Conservation (phyloP, 1,284 basidiomycete genomes). For the Ganoderma lucidum region DNA sequence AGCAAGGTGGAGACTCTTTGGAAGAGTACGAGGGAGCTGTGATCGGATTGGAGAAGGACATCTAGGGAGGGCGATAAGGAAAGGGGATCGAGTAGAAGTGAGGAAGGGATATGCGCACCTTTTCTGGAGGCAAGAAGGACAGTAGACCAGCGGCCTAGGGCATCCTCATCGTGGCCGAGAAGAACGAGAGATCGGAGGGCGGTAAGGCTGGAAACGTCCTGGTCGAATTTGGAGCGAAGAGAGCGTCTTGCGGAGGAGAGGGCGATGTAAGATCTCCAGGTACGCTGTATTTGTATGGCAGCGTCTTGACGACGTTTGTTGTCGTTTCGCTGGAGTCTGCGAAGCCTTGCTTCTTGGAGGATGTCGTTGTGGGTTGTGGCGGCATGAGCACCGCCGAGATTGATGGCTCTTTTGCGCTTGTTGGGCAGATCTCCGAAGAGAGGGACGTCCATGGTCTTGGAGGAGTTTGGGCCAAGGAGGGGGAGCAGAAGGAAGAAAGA, state of each 20-base stretch:
- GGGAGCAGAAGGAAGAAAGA: background rate
- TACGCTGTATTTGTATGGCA: constrained; percentile 70
- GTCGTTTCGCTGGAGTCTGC: constrained; percentile 64
- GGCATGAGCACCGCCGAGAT: constrained; percentile 73
- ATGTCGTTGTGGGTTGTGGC: constrained; percentile 62
- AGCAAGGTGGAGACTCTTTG: constrained; percentile 56
- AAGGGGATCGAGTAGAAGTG: background rate
- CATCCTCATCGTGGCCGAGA: constrained; percentile 61
- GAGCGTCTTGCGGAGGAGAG: constrained; percentile 49
- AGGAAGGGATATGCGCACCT: constrained; percentile 41
- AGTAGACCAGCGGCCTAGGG: constrained; percentile 61
- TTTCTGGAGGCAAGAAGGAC: constrained; percentile 48
- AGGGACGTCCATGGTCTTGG: constrained; percentile 34
- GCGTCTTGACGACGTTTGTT: constrained; percentile 62
- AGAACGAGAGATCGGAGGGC: constrained; percentile 69
- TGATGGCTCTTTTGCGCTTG: constrained; percentile 68
- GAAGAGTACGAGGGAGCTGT: constrained; percentile 67
- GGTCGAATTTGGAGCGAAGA: constrained; percentile 55
- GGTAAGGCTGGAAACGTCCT: constrained; percentile 57
- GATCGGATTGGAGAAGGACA: constrained; percentile 50
- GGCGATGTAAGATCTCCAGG: constrained; percentile 64
- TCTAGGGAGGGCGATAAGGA: constrained; percentile 41
- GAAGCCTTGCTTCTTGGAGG: constrained; percentile 65
- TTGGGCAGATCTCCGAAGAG: constrained; percentile 55
- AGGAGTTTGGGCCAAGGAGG: background rate